A percentile compares a stretch with the other conserved stretches of the same genome.
phyloP scores from a whole-genome alignment of 306 rosid genomes.

The Vicia sativa region DNA sequence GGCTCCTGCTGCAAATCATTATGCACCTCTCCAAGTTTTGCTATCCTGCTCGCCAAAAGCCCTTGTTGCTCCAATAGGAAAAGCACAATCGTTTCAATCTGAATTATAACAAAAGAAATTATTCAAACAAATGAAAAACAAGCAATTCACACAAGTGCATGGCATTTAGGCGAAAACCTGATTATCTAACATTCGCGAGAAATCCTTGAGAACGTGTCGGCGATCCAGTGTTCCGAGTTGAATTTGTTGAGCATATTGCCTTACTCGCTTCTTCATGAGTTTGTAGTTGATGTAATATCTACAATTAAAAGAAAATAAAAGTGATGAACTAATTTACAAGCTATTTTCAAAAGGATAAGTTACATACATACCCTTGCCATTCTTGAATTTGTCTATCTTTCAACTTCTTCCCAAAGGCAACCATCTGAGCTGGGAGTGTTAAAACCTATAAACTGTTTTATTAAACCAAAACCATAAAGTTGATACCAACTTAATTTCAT shows the following conservation, averaged over 20 bases:
- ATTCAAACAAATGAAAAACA: constrained; percentile 29
- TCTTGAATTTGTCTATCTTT: constrained; percentile 86
- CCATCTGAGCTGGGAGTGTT: constrained; percentile 63
- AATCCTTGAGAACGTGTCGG: constrained; percentile 89
- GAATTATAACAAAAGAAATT: constrained; percentile 39
- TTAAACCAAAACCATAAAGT: constrained; percentile 12
- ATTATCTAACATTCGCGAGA: constrained; percentile 92
- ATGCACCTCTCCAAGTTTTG: constrained; percentile 67
- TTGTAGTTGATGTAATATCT: constrained; percentile 97
- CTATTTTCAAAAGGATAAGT: no score
- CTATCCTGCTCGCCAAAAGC: constrained; percentile 84
- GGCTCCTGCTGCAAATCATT: constrained; percentile 75
- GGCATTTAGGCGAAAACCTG: constrained; percentile 84
- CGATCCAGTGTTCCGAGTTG: constrained; percentile 80
- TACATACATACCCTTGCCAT: constrained; percentile 94
- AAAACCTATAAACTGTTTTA: neutral
- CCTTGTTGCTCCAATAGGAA: constrained; percentile 99
- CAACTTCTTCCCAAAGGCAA: constrained; percentile 96
- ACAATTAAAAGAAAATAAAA: constrained; percentile 32
- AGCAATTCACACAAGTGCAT: no score
- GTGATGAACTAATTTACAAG: no score
- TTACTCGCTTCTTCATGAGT: constrained; percentile 89
- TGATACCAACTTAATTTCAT: constrained; percentile 29
- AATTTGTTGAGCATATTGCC: constrained; percentile 85
- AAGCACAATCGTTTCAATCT: constrained; percentile 96